phyloP scores from a whole-genome alignment of 2,329 filamentous ascomycete species.

The Mariannaea sp. region DNA sequence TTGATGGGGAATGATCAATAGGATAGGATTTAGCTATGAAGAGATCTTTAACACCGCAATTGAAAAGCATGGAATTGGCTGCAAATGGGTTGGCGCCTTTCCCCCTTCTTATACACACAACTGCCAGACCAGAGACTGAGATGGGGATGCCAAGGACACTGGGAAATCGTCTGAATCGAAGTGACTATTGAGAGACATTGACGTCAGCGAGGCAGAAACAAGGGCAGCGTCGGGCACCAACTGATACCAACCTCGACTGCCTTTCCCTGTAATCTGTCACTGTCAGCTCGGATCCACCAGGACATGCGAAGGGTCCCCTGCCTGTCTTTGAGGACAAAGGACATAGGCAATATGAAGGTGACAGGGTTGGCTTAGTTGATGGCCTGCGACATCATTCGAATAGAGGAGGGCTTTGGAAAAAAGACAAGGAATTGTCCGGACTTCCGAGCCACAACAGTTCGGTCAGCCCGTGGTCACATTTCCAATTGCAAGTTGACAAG shows the following conservation, averaged over 20 bases:
- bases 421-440: neutral
- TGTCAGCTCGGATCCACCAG: conserved; percentile 6
- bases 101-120: neutral
- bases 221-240: conserved; percentile 9
- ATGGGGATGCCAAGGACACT: conserved; percentile 4
- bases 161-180: neutral
- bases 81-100: neutral
- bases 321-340: conserved; percentile 5
- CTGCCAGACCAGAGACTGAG: neutral
- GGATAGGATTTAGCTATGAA: neutral
- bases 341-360: neutral
- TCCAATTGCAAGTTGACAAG: neutral
- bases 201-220: neutral
- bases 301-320: conserved; percentile 4
- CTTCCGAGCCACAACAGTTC: neutral
- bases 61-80: neutral
- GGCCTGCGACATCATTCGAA: no score
- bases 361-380: neutral
- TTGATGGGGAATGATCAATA: neutral
- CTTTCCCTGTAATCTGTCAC: neutral
- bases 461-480: neutral
- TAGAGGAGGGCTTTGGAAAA: no score
- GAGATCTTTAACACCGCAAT: neutral
- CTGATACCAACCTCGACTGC: no score
- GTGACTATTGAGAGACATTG: neutral